These are phyloP conservation scores for Cryptosporidium bovis DNA, from an alignment of 169 alveolate species.

Conservation along the genomic window DNA sequence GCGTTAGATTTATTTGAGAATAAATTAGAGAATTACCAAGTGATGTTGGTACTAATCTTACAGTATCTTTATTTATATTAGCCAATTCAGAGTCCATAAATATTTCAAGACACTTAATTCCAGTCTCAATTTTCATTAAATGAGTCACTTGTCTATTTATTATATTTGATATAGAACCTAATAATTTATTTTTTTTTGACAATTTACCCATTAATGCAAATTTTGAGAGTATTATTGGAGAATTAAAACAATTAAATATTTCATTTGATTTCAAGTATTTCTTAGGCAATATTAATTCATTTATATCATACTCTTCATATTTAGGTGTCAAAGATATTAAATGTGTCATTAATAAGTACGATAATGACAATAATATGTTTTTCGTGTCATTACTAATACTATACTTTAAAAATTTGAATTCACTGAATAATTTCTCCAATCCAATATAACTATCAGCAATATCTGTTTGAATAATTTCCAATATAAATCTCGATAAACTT, in stretches of 20 bases:
- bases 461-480: slow-evolving; percentile 40
- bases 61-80: background rate
- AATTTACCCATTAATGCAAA: slow-evolving; percentile 25
- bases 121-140: slow-evolving; percentile 30
- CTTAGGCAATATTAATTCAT: slow-evolving; percentile 5
- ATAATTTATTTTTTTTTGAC: background rate
- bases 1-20: slow-evolving; percentile 5
- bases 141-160: slow-evolving; percentile 11
- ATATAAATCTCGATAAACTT: slow-evolving; percentile 23
- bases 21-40: slow-evolving; percentile 22
- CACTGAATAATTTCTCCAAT: background rate
- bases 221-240: slow-evolving; percentile 49
- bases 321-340: background rate
- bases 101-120: slow-evolving; percentile 13
- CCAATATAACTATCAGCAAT: background rate
- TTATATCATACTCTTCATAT: background rate
- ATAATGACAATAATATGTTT: background rate
- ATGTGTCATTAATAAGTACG: background rate
- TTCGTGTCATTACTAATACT: background rate
- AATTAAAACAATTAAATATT: slow-evolving; percentile 14
- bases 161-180: slow-evolving; percentile 3
- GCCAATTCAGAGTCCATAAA: background rate
- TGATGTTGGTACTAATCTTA: background rate
- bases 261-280: slow-evolving; percentile 9
- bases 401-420: background rate